phyloP scores from a whole-genome alignment of 1,139 yeast species.

The Geotrichum candidum region DNA sequence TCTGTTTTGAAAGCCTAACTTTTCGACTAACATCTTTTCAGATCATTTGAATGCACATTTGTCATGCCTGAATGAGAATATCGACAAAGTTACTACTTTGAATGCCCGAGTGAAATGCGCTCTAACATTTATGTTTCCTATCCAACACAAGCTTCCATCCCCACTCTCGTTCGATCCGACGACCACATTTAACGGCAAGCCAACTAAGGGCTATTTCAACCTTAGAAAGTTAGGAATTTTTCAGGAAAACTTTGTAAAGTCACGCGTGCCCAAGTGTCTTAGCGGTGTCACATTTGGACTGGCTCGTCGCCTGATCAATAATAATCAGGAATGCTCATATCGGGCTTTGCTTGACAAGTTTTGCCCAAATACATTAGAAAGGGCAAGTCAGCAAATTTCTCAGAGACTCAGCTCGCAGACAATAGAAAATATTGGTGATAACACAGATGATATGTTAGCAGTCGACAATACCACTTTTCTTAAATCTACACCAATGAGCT shows the following conservation, averaged over 20 bases:
- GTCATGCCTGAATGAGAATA: not conserved
- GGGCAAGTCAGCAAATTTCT: constrained; percentile 1
- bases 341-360: constrained; percentile 20
- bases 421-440: constrained; percentile 13
- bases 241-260: not conserved
- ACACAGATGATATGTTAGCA: not conserved
- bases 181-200: not conserved
- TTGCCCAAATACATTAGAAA: constrained; percentile 20
- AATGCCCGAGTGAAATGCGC: constrained; percentile 10
- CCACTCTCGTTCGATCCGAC: constrained; percentile 7
- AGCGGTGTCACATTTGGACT: constrained; percentile 10
- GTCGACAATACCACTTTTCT: not conserved
- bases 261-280: constrained; percentile 15
- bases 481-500: not conserved
- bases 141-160: constrained; percentile 13
- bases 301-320: constrained; percentile 11
- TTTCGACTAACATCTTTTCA: not conserved
- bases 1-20: not conserved
- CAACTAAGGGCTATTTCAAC: not conserved
- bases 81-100: not conserved
- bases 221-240: constrained; percentile 5
- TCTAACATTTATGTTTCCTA: constrained; percentile 14
- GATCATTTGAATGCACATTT: constrained; percentile 10
- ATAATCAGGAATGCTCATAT: constrained; percentile 22
- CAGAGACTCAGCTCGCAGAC: constrained; percentile 4